A percentile compares a stretch with the other conserved stretches of the same genome.
Evolutionary conservation across 2,329 filamentous ascomycete species (phyloP).

Genomic region (Fusarium mundagurra): DNA sequence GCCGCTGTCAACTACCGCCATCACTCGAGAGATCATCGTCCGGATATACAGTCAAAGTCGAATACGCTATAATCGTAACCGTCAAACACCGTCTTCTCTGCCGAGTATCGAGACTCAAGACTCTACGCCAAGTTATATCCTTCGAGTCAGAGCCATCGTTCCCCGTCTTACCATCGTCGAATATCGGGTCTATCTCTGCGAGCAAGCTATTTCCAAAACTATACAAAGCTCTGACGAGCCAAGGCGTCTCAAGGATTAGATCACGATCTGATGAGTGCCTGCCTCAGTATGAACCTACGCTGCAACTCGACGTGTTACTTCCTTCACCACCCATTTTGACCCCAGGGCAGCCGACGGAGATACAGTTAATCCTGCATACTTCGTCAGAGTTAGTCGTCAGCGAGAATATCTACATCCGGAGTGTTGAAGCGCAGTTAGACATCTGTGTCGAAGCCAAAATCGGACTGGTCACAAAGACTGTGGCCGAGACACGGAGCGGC

Average conservation of each 20-base stretch:
- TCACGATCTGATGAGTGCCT: neutral
- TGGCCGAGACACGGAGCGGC: neutral
- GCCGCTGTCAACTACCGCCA: neutral
- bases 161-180: neutral
- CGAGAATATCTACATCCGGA: neutral
- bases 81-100: neutral
- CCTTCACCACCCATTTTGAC: neutral
- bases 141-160: neutral
- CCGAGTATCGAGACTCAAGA: neutral
- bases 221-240: neutral
- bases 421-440: neutral
- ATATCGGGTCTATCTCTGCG: neutral
- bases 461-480: rapidly evolving
- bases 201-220: neutral
- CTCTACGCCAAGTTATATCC: neutral
- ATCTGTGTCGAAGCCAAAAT: neutral
- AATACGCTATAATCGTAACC: neutral
- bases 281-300: neutral
- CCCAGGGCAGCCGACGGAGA: rapidly evolving
- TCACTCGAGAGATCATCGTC: neutral
- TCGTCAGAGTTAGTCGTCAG: neutral
- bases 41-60: neutral
- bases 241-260: neutral
- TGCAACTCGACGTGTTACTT: neutral
- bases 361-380: neutral